Evolutionary conservation across 2,329 filamentous ascomycete species (phyloP).

Genomic region (Ophiosphaerella herpotricha): DNA sequence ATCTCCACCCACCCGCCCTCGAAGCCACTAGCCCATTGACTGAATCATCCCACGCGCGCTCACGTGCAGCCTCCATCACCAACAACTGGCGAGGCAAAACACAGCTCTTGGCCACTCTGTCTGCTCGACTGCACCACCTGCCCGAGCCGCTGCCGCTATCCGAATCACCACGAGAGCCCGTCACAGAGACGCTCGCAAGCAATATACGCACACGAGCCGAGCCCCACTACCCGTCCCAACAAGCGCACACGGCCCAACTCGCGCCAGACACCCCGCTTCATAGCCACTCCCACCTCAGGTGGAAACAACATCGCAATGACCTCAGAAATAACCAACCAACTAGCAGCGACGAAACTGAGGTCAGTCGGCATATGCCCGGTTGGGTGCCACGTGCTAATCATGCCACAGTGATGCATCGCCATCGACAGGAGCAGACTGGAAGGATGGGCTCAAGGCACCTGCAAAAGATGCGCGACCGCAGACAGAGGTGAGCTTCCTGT

Average conservation of each 20-base stretch:
- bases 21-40: constrained; percentile 6
- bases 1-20: constrained; percentile 12
- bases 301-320: constrained; percentile 48
- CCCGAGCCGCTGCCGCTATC: constrained; percentile 16
- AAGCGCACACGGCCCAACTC: constrained; percentile 15
- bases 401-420: constrained; percentile 51
- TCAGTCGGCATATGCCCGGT: constrained; percentile 29
- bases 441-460: constrained; percentile 72
- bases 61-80: constrained; percentile 16
- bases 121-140: constrained; percentile 7
- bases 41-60: constrained; percentile 7
- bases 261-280: constrained; percentile 20
- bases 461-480: constrained; percentile 77
- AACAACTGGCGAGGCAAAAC: constrained; percentile 19
- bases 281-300: constrained; percentile 27
- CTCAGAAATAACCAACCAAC: constrained; percentile 59
- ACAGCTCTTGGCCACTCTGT: constrained; percentile 7
- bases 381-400: constrained; percentile 12
- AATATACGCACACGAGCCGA: constrained; percentile 18
- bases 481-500: constrained; percentile 66
- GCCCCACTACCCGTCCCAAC: constrained; percentile 17
- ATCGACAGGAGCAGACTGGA: constrained; percentile 69
- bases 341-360: constrained; percentile 60
- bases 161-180: background rate
- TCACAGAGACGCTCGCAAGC: constrained; percentile 16